Evolutionary conservation across 1,284 basidiomycete species (phyloP).

Genomic region (Cryptococcus wingfieldii): DNA sequence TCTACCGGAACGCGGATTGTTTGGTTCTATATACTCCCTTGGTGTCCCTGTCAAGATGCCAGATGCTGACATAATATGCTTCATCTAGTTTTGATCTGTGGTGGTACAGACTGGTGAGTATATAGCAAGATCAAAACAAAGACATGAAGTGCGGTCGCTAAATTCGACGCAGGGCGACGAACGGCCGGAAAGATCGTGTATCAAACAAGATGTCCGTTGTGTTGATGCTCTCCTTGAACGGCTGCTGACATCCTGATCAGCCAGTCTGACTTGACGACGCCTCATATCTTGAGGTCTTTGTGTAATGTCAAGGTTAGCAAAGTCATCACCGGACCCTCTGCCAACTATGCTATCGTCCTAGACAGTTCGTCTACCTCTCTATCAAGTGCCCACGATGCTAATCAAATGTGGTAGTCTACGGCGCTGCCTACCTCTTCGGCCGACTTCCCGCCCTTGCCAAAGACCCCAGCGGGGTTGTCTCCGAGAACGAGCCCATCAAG

Average conservation of each 20-base stretch:
- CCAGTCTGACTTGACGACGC: slow-evolving; percentile 66
- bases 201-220: neutral
- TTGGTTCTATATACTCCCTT: neutral
- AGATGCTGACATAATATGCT: neutral
- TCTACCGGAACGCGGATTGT: neutral
- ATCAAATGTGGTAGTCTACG: slow-evolving; percentile 51
- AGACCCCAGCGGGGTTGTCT: slow-evolving; percentile 51
- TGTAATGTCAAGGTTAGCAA: slow-evolving; percentile 70
- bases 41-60: neutral
- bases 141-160: neutral
- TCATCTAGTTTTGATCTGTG: slow-evolving; percentile 24
- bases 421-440: slow-evolving; percentile 81
- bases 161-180: slow-evolving; percentile 22
- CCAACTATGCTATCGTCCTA: slow-evolving; percentile 57
- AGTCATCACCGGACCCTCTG: slow-evolving; percentile 70
- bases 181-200: slow-evolving; percentile 25
- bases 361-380: slow-evolving; percentile 51
- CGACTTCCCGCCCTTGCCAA: slow-evolving; percentile 67
- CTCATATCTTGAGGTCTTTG: slow-evolving; percentile 81
- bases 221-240: neutral
- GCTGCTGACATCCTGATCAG: slow-evolving; percentile 10
- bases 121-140: neutral
- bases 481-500: slow-evolving; percentile 66
- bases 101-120: slow-evolving; percentile 26
- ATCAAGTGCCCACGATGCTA: neutral